Evolutionary conservation across 768 basidiomycete genomes (phyloP).

Genomic region (Tephrocybe sp.): DNA sequence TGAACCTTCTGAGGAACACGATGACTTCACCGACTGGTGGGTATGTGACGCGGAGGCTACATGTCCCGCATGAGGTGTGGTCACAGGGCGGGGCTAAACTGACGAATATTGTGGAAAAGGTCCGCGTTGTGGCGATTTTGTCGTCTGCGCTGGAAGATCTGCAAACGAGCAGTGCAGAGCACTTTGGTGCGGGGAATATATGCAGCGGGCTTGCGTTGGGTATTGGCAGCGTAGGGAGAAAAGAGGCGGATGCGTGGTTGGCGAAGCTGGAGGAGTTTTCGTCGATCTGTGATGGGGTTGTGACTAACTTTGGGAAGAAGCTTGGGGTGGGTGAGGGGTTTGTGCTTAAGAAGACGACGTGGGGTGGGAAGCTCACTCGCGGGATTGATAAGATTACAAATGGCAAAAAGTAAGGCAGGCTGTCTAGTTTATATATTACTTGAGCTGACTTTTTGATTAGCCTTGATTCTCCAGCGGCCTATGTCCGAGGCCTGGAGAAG

Average conservation of each 20-base stretch:
- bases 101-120: conserved; percentile 78
- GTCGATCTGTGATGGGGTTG: conserved; percentile 74
- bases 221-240: conserved; percentile 73
- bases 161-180: conserved; percentile 66
- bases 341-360: conserved; percentile 77
- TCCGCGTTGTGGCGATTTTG: conserved; percentile 80
- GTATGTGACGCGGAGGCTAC: conserved; percentile 82
- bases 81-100: conserved; percentile 89
- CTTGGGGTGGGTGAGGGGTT: conserved; percentile 88
- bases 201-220: conserved; percentile 73
- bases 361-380: conserved; percentile 73
- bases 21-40: conserved; percentile 84
- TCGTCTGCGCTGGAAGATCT: conserved; percentile 80
- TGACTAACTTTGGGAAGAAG: conserved; percentile 83
- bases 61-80: conserved; percentile 91
- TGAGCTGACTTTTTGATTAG: conserved; percentile 37
- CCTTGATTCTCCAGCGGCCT: conserved; percentile 84
- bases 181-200: conserved; percentile 78
- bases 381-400: conserved; percentile 84
- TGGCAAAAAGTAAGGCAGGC: conserved; percentile 78
- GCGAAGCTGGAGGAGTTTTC: conserved; percentile 80
- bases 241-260: conserved; percentile 80
- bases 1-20: conserved; percentile 75
- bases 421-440: conserved; percentile 9
- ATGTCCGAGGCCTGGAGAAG: conserved; percentile 73